Evolutionary conservation across 192 early-diverging fungal species (phyloP).

Genomic region (Coemansia nantahalensis): DNA sequence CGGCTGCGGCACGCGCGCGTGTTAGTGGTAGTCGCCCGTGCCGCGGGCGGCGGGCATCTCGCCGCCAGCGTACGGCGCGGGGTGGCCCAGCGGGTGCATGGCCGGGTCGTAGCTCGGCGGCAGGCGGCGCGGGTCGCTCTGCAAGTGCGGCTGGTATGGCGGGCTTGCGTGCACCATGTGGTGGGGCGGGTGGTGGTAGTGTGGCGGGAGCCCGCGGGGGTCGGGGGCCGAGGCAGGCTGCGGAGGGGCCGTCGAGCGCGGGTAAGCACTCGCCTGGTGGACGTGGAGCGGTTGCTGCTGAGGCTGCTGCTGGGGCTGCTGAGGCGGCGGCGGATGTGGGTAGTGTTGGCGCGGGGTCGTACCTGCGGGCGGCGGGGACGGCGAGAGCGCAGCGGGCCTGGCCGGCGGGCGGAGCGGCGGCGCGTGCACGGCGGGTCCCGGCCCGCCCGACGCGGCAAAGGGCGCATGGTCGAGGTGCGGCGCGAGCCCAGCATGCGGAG

Average conservation of each 20-base stretch:
- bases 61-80: slow-evolving; percentile 5
- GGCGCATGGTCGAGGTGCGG: background rate
- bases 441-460: too few species aligned
- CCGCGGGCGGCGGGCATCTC: background rate
- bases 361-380: slow-evolving; percentile 19
- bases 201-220: background rate
- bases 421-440: too few species aligned
- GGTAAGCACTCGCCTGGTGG: background rate
- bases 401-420: background rate
- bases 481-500: too few species aligned
- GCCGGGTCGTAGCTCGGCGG: slow-evolving; percentile 15
- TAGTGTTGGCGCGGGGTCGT: slow-evolving; percentile 4
- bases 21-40: slow-evolving; percentile 14
- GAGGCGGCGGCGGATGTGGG: background rate
- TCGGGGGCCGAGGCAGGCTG: too few species aligned
- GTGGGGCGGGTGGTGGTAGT: slow-evolving; percentile 3
- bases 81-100: slow-evolving; percentile 4
- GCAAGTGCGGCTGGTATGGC: slow-evolving; percentile 7
- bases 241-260: background rate
- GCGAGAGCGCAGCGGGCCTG: slow-evolving; percentile 12
- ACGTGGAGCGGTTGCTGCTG: slow-evolving; percentile 8
- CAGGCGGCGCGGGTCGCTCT: slow-evolving; percentile 8
- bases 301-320: slow-evolving; percentile 8
- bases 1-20: slow-evolving; percentile 1
- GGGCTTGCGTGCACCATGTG: slow-evolving; percentile 4